Conservation (phyloP, 164 flowering plant species). For the Annona squamosa region DNA sequence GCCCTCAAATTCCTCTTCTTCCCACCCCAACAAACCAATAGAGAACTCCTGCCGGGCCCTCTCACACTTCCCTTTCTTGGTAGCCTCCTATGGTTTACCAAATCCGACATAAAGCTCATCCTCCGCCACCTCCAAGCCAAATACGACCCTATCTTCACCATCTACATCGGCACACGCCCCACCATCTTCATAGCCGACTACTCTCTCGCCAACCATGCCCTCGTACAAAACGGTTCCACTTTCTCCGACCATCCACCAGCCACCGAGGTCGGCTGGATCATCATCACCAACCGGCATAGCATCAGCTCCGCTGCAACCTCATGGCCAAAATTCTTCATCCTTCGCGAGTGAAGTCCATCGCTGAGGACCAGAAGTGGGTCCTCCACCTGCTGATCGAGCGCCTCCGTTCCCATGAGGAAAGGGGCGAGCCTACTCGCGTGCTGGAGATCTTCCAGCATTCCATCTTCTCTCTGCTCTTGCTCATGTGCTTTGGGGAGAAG, state of each 20-base stretch:
- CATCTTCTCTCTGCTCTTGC: conserved; percentile 27
- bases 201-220: conserved; percentile 32
- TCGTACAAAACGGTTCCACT: conserved; percentile 33
- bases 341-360: conserved; percentile 21
- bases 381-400: conserved; percentile 9
- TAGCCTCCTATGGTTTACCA: conserved; percentile 22
- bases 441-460: conserved; percentile 21
- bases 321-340: conserved; percentile 30
- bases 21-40: background rate
- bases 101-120: conserved; percentile 18
- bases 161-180: conserved; percentile 1
- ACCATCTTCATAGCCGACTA: conserved; percentile 27
- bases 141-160: conserved; percentile 35
- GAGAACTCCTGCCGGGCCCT: conserved; percentile 46
- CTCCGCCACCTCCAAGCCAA: conserved; percentile 22
- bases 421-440: conserved; percentile 11
- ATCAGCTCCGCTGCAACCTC: conserved; percentile 27
- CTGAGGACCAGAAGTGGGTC: conserved; percentile 27
- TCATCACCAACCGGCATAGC: conserved; percentile 20
- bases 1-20: background rate
- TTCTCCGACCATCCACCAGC: conserved; percentile 34
- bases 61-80: conserved; percentile 23
- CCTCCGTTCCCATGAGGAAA: conserved; percentile 3
- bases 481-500: conserved; percentile 43
- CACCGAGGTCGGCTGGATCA: conserved; percentile 3